Base-by-base conservation (phyloP, 2,329 filamentous ascomycete genomes). In the Rachicladosporium sp. region DNA sequence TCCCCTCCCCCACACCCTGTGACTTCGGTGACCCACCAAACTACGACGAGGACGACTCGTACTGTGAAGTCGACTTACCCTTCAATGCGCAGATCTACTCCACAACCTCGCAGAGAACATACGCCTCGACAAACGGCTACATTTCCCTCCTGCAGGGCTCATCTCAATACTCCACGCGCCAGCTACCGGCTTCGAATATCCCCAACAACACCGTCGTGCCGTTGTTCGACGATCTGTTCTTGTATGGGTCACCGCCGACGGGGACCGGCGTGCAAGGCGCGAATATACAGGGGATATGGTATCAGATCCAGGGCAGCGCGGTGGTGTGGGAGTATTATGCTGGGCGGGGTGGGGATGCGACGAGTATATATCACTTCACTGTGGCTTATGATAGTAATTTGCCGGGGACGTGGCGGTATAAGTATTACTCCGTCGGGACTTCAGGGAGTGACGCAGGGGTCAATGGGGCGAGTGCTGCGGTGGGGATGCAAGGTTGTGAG, bases 161-260 rank as follows among this genome's bases (percentile, higher is more conserved):
- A 30, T 29, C 46, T 6, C 42, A 49, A 12, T 60, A 54, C 42
- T 44, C 52, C 30, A 38, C 43, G 21, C 21, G 39, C 12, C 33
- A 38, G 3, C 39, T 58, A n/a, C 56, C 56, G 1, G 45, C 50
- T 23, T 15, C 38, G 23, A 31, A 44, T 19, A 40, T 60, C 7
- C 55, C 58, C 3, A 42, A 45, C 27, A 48, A 47, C 39, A 50
- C 54, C 31, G 40, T 57, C 13, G 49, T 42, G 4, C 53, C 58
- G 4, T 56, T 56, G 40, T 57, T 53, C 45, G 55, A 59, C 39
- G 59, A 62, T 40, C 46, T 57, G 3, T 52, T 49, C 40, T 43
- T 57, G 10, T 49, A 46, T 35, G 46, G 44, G 10, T 19, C 15
- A 19, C 15, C 15, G 15, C 15, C 15, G 15, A 19, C 15, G 15